A percentile compares a stretch with the other conserved stretches of the same genome.
Conservation (phyloP, 805 yeast genomes). For the Wickerhamomyces queroliae region DNA sequence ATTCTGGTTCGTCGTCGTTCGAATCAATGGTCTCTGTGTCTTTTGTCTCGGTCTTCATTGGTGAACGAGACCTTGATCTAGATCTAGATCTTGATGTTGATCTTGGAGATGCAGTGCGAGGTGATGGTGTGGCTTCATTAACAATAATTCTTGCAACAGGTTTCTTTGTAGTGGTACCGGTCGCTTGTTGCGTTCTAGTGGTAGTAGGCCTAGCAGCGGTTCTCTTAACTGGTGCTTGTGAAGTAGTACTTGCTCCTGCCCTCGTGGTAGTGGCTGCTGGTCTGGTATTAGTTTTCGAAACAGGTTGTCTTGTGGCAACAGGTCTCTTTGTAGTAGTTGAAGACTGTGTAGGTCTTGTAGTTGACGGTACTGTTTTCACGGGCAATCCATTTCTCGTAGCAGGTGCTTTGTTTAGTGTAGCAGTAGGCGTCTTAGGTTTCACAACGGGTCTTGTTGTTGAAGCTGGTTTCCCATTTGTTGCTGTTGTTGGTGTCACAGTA, state of each 20-base stretch:
- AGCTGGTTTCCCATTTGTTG: conserved; percentile 1
- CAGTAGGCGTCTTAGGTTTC: too few relatives aligned
- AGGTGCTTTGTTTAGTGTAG: too few relatives aligned
- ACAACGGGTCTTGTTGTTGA: conserved; percentile 3
- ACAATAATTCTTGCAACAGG: too few relatives aligned
- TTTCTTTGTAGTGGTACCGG: too few relatives aligned
- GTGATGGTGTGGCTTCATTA: too few relatives aligned
- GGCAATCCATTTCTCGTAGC: too few relatives aligned
- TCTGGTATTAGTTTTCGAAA: neutral
- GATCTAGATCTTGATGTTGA: neutral
- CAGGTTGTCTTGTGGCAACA: neutral
- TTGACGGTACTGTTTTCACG: neutral
- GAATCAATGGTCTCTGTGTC: conserved; percentile 19
- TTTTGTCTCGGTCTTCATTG: conserved; percentile 2
- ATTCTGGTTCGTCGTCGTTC: conserved; percentile 8
- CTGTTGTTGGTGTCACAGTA: neutral
- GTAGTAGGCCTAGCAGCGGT: neutral
- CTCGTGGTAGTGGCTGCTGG: neutral
- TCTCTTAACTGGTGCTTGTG: neutral
- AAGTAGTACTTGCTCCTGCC: neutral
- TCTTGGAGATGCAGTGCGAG: neutral
- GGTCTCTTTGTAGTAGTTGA: neutral
- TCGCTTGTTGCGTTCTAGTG: too few relatives aligned
- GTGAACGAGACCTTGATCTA: conserved; percentile 1
- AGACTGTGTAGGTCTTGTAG: conserved; percentile 3